These are phyloP conservation scores for Brachypodium distachyon DNA, from an alignment of 202 grass and related monocot species.

Conservation along the genomic window DNA sequence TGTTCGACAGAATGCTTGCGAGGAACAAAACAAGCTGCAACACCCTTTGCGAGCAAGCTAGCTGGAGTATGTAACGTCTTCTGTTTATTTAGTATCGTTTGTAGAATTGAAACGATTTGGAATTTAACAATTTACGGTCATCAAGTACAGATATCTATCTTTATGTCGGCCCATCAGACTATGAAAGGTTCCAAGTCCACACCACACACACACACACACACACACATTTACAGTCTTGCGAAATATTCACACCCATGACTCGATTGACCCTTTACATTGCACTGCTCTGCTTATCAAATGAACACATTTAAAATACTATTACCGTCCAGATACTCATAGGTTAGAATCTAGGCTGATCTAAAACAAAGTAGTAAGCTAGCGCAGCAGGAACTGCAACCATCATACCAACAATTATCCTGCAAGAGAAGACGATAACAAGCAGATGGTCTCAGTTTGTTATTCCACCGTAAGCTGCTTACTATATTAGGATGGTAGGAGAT, in stretches of 20 bases:
- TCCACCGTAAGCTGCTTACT: not conserved
- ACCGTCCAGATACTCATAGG: not conserved
- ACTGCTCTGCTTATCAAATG: not conserved
- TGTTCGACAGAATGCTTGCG: not conserved
- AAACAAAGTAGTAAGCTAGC: conserved; percentile 64
- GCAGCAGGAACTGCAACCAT: conserved; percentile 69
- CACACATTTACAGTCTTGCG: conserved; percentile 2
- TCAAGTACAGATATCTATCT: not conserved
- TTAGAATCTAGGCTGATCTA: conserved; percentile 36
- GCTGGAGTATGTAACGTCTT: not conserved
- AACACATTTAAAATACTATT: not conserved
- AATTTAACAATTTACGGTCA: not conserved
- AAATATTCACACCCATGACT: conserved; percentile 10
- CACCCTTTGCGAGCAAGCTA: not conserved
- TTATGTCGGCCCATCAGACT: not conserved
- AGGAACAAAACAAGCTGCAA: not conserved
- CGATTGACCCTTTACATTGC: not conserved
- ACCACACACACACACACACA: too few species aligned
- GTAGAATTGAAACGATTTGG: not conserved
- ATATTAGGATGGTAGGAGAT: not conserved
- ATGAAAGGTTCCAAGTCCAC: not conserved
- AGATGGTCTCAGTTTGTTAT: not conserved
- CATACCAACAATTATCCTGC: conserved; percentile 87
- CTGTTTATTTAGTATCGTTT: not conserved
- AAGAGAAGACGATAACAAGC: not conserved